A percentile compares a stretch with the other conserved stretches of the same genome.
Conservation (phyloP, 345 rosid species). For the Arabidopsis suecica region DNA sequence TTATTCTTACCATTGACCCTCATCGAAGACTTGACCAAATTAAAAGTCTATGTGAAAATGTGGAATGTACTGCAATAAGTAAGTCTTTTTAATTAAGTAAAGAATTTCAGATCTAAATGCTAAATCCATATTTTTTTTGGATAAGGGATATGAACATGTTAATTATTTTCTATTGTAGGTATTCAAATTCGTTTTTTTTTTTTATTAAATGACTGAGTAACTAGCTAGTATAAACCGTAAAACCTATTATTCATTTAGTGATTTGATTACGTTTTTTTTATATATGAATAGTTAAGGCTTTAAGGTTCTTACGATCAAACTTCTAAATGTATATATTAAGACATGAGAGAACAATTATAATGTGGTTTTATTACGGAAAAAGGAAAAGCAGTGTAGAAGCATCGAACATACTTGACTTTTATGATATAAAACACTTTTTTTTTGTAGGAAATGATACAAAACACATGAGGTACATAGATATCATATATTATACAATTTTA, state of each 20-base stretch:
- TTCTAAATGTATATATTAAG: no score
- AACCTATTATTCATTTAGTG: neutral
- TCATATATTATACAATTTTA: neutral
- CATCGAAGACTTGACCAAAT: neutral
- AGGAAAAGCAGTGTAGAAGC: constrained; percentile 16
- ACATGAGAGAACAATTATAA: no score
- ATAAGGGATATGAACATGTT: neutral
- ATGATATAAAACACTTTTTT: no score
- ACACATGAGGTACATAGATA: neutral
- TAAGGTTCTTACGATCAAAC: neutral
- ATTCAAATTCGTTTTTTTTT: neutral
- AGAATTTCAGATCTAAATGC: neutral
- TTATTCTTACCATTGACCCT: neutral
- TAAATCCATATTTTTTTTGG: neutral
- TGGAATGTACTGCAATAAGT: neutral
- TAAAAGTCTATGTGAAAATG: neutral
- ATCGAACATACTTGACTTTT: constrained; percentile 10
- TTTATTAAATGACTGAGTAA: neutral
- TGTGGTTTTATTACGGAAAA: neutral
- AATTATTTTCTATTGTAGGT: neutral
- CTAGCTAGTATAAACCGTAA: neutral
- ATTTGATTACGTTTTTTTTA: neutral
- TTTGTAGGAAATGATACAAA: neutral
- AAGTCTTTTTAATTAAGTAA: neutral
- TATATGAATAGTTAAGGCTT: neutral